phyloP scores from a whole-genome alignment of 495 filamentous ascomycete species.

The Friedmanniomyces simplex region DNA sequence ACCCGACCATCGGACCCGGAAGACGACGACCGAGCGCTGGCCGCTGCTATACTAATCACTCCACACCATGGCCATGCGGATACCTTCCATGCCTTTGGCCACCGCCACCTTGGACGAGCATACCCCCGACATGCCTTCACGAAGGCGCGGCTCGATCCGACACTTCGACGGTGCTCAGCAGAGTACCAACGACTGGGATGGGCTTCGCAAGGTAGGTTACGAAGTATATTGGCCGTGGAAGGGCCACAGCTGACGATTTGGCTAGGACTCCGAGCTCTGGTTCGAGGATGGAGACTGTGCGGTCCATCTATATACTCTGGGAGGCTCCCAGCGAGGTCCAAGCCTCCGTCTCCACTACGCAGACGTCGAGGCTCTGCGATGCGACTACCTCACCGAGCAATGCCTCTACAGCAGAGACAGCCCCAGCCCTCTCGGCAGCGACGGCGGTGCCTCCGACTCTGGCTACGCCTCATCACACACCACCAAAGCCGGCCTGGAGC shows the following conservation, averaged over 20 bases:
- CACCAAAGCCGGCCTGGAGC: conserved; percentile 14
- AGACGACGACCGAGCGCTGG: background rate
- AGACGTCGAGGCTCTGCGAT: conserved; percentile 30
- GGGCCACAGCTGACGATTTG: background rate
- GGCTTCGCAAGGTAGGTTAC: conserved; percentile 15
- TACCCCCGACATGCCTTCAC: background rate
- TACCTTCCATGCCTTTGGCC: background rate
- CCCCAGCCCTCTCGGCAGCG: conserved; percentile 9
- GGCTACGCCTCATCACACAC: conserved; percentile 12
- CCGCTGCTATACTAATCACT: background rate
- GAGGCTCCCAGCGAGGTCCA: conserved; percentile 49
- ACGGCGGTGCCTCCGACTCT: conserved; percentile 2
- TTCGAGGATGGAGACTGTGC: conserved; percentile 50
- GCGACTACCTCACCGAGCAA: conserved; percentile 39
- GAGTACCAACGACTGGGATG: conserved; percentile 28
- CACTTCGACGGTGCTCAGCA: conserved; percentile 49
- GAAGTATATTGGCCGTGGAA: background rate
- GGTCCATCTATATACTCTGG: conserved; percentile 49
- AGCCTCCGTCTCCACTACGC: conserved; percentile 48
- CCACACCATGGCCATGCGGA: background rate
- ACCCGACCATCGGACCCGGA: background rate
- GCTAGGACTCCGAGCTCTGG: conserved; percentile 55
- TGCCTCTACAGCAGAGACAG: conserved; percentile 29
- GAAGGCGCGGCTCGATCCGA: conserved; percentile 13
- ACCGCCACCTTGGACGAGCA: background rate